A percentile compares a stretch with the other conserved stretches of the same genome.
These are phyloP conservation scores for Penicillium psychrofluorescens DNA, from an alignment of 495 filamentous ascomycete genomes.

Conservation along the genomic window DNA sequence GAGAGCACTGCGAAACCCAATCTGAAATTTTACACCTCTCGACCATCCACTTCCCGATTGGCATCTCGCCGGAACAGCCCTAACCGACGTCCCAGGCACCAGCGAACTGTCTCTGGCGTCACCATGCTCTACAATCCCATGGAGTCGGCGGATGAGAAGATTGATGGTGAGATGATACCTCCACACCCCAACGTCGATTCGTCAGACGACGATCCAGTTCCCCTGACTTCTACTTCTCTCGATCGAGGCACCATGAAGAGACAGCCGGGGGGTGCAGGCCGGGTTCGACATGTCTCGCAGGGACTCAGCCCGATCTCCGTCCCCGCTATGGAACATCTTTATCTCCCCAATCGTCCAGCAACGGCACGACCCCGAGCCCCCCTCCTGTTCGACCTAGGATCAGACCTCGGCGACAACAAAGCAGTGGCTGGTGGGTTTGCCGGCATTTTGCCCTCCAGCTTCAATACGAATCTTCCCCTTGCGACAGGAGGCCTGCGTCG, in stretches of 20 bases:
- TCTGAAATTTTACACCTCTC: conserved; percentile 39
- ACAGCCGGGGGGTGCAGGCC: conserved; percentile 11
- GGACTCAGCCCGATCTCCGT: conserved; percentile 45
- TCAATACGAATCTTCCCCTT: conserved; percentile 72
- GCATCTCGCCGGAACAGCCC: conserved; percentile 34
- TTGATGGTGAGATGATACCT: conserved; percentile 25
- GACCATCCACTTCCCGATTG: conserved; percentile 34
- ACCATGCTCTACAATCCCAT: conserved; percentile 61
- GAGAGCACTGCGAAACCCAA: conserved; percentile 21
- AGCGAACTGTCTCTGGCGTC: conserved; percentile 64
- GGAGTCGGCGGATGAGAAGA: conserved; percentile 41
- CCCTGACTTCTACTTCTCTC: conserved; percentile 13
- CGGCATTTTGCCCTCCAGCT: conserved; percentile 62
- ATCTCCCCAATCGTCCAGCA: conserved; percentile 25
- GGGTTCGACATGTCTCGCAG: conserved; percentile 41
- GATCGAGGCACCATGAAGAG: conserved; percentile 22
- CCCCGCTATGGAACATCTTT: conserved; percentile 40
- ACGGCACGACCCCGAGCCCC: conserved; percentile 40
- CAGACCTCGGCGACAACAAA: conserved; percentile 65
- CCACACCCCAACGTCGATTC: conserved; percentile 14
- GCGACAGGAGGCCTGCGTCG: conserved; percentile 45
- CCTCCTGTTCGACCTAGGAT: conserved; percentile 60
- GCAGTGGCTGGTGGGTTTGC: conserved; percentile 44
- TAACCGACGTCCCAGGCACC: conserved; percentile 22
- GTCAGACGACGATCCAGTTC: conserved; percentile 14